These are phyloP conservation scores for Avena eriantha DNA, from an alignment of 176 grass and related monocot species.

Conservation along the genomic window DNA sequence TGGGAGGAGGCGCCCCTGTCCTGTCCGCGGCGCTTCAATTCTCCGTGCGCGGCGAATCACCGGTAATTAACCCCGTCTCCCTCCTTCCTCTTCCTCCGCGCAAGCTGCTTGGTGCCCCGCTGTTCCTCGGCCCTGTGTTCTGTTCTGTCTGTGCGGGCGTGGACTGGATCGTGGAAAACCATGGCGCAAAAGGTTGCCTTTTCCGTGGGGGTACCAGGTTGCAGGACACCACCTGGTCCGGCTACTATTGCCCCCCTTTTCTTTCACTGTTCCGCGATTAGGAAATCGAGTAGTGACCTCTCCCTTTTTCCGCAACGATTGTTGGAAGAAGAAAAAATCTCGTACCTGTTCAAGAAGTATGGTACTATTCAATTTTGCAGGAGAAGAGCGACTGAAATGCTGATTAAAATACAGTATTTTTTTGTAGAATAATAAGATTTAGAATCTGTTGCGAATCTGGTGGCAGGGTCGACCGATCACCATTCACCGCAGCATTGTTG, in stretches of 20 bases:
- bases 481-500: conserved; percentile 5
- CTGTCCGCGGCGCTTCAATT: background rate
- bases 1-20: background rate
- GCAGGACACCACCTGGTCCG: background rate
- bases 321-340: background rate
- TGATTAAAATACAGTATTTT: background rate
- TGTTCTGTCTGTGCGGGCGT: background rate
- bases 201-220: background rate
- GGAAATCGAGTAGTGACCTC: conserved; percentile 11
- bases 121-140: background rate
- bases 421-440: too few species aligned
- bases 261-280: conserved; percentile 31
- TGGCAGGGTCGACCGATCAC: background rate
- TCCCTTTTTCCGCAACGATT: conserved; percentile 4
- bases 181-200: conserved; percentile 10
- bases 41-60: background rate
- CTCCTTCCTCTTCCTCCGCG: background rate
- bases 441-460: background rate
- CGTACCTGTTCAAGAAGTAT: background rate
- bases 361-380: conserved; percentile 18
- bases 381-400: background rate
- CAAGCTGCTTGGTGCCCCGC: conserved; percentile 17
- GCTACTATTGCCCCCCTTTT: background rate
- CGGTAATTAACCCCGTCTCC: conserved; percentile 24
- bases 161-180: background rate